Base-by-base conservation (phyloP, 2,329 filamentous ascomycete species). In the Calonectria pseudoturangicola region DNA sequence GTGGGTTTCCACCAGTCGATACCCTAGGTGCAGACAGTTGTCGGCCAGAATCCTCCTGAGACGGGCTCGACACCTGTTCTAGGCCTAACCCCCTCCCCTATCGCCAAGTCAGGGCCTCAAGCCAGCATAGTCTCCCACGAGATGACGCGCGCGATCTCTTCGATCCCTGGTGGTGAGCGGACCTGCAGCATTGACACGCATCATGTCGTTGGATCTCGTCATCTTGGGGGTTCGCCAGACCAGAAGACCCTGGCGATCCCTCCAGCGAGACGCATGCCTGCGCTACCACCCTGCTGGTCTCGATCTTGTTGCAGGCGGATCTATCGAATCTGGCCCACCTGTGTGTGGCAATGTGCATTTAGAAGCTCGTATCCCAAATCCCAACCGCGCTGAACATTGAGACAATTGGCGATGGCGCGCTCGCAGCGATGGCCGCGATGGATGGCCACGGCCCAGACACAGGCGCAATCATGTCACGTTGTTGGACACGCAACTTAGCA, bases 101-200 rank as follows among this genome's bases (percentile, higher is more conserved):
- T 63, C 41, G 30, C 48, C 45, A 51, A 67, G 60, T 45, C 65
- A 63, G 56, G 43, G 66, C 51, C 50, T 70, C 62, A 58, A 62
- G 47, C 58, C 33, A 69, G 50, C 65, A 73, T 39, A n/a, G 39
- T 48, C 41, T 48, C 45, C 51, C 60, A 56, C 51, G 56, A 48
- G 67, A 72, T 33, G 50, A 45, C 10, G 58, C 60, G 70, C 65
- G 41, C 66, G 58, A 67, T 69, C 71, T 72, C 28, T 66, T 43
- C 45, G 66, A 74, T 66, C 56, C 66, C 66, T 58, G 60, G 65
- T 62, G 65, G 58, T 58, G 48, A 70, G 71, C 68, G 73, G 70
- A 74, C 73, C 76, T 80, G 78, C 76, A 80, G 67, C 69, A 73
- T 70, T 80, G 77, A 78, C 78, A 79, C 72, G 78, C 78, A 80